Evolutionary conservation across 2,329 filamentous ascomycete genomes (phyloP).

Genomic region (Raffaelea ambrosiae): DNA sequence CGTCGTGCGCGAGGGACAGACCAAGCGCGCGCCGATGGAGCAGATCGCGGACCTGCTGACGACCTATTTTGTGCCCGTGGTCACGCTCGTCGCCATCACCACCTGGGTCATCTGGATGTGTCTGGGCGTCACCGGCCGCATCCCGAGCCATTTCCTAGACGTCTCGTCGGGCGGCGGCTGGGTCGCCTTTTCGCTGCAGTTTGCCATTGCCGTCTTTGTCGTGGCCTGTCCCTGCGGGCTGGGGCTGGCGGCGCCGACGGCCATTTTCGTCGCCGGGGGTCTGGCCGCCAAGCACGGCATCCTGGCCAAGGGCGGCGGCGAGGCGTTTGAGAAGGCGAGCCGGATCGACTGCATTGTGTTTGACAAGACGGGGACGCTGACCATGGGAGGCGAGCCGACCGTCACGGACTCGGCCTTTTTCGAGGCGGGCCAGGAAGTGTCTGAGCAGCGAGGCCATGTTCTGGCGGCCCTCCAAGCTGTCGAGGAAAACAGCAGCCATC

Average conservation of each 20-base stretch:
- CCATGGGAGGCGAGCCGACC: conserved; percentile 60
- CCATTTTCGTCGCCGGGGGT: conserved; percentile 74
- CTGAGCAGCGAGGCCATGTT: conserved; percentile 16
- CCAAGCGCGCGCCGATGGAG: conserved; percentile 66
- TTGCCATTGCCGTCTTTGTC: conserved; percentile 80
- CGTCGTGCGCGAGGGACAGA: conserved; percentile 69
- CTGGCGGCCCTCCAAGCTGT: conserved; percentile 50
- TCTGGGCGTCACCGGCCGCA: conserved; percentile 48
- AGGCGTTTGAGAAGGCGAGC: conserved; percentile 79
- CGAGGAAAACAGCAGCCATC: conserved; percentile 67
- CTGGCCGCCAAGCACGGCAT: conserved; percentile 74
- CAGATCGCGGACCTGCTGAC: conserved; percentile 65
- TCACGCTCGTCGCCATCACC: conserved; percentile 58
- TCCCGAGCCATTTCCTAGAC: conserved; percentile 50
- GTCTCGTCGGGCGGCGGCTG: conserved; percentile 48
- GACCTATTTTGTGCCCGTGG: conserved; percentile 66
- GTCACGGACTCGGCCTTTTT: conserved; percentile 49
- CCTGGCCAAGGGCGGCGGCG: conserved; percentile 73
- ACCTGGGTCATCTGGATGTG: conserved; percentile 67
- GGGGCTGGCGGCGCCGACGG: conserved; percentile 76
- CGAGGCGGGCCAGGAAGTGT: neutral
- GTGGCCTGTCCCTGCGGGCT: conserved; percentile 81
- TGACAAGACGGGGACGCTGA: conserved; percentile 83
- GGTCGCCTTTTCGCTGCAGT: conserved; percentile 67
- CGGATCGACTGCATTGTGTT: conserved; percentile 72